Conservation (phyloP, 2,329 filamentous ascomycete genomes). For the Huntiella abstrusa region DNA sequence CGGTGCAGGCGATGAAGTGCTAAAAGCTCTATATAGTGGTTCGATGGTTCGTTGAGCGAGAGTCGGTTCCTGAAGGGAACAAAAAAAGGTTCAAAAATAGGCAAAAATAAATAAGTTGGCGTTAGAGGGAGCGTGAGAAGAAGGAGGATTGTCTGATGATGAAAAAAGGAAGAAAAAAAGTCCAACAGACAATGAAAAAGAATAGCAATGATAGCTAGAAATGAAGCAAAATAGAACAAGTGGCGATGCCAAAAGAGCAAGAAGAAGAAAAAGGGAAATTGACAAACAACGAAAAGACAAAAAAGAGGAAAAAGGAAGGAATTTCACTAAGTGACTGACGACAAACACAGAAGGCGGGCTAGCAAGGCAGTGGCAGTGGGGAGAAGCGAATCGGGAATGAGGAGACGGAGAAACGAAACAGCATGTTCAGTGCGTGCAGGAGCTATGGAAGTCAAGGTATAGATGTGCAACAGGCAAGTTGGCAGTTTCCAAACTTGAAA, state of each 20-base stretch:
- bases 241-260: background rate
- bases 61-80: constrained; percentile 1
- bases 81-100: constrained; percentile 3
- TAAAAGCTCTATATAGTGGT: background rate
- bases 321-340: background rate
- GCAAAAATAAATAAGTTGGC: constrained; percentile 1
- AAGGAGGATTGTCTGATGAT: background rate
- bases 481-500: background rate
- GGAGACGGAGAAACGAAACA: background rate
- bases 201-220: constrained; percentile 2
- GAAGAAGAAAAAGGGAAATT: background rate
- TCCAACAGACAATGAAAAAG: constrained; percentile 1
- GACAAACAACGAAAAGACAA: background rate
- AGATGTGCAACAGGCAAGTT: background rate
- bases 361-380: too few relatives aligned
- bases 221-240: constrained; percentile 1
- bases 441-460: background rate
- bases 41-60: background rate
- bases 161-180: background rate
- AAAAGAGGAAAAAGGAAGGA: constrained; percentile 1
- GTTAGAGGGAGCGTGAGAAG: constrained; percentile 6
- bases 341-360: too few relatives aligned
- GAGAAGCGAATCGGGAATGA: background rate
- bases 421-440: background rate
- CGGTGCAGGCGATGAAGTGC: too few relatives aligned